Conservation (phyloP, 225 moss, liverwort and hornwort genomes). For the Bryum argenteum region DNA sequence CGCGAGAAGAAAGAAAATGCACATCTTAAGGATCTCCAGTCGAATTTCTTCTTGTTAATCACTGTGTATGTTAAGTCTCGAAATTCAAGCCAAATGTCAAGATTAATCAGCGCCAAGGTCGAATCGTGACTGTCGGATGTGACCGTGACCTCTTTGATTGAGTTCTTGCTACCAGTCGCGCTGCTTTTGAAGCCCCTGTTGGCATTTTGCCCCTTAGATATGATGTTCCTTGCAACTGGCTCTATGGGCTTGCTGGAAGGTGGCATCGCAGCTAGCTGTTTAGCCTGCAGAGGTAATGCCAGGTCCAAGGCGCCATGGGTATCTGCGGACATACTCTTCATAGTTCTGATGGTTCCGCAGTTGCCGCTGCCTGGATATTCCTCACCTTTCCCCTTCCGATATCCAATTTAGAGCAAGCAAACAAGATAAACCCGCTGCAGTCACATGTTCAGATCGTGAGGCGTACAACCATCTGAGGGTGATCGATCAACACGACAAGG, state of each 20-base stretch:
- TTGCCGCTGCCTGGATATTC: neutral
- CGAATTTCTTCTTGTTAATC: constrained; percentile 44
- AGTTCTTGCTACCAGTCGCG: neutral
- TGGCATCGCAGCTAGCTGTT: constrained; percentile 4
- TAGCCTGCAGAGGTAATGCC: constrained; percentile 13
- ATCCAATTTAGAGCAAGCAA: neutral
- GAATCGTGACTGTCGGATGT: constrained; percentile 5
- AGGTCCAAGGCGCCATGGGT: constrained; percentile 27
- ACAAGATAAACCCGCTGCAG: neutral
- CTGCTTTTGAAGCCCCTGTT: neutral
- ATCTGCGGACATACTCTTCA: constrained; percentile 24
- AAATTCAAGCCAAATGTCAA: constrained; percentile 75
- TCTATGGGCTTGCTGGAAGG: constrained; percentile 27
- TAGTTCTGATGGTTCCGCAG: neutral
- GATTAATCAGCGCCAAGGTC: constrained; percentile 18
- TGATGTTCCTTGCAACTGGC: neutral
- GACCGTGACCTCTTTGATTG: constrained; percentile 11
- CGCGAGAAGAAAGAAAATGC: constrained; percentile 27
- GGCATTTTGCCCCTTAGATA: constrained; percentile 15
- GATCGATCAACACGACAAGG: neutral
- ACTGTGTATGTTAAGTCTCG: constrained; percentile 77
- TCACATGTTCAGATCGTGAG: neutral
- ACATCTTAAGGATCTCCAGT: constrained; percentile 26
- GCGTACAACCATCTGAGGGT: neutral
- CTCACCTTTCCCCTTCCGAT: neutral